Base-by-base conservation (phyloP, 108 stramenopile species). In the Conticribra weissflogii region DNA sequence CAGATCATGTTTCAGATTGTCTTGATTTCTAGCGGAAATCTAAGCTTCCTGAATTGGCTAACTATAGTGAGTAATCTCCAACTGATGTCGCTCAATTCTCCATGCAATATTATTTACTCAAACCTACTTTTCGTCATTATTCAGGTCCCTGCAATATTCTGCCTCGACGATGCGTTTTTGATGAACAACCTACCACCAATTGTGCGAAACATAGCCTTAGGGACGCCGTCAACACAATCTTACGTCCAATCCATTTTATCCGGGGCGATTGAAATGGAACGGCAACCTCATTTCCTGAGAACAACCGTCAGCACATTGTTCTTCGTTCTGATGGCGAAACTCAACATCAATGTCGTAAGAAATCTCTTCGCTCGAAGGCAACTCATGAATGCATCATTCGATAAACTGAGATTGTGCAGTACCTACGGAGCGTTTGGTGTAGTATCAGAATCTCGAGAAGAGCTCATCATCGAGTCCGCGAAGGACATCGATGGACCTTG, bases 371-470 rank as follows among this genome's bases (percentile, higher is more conserved):
- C 86, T 0, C 69, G 62, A 32, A 19, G 59, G 24, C 88, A 89
- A 59, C 31, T 85, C 5, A 89, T 89, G 88, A 89, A 89, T 71
- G 72, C 54, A 25, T 86, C 83, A n/a, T 89, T 85, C 50, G 86
- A 85, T 59, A 83, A 72, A 25, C 49, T 85, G 18, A 83, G 86
- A 24, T 72, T 85, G 4, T 68, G 74, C 32, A 79, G 83, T 54
- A 90, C 85, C 21, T 87, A 87, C 55, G 86, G 86, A 36, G 86
- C 84, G 0, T 89, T 87, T 62, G 88, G 86, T 14, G 57, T 50
- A 3, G 88, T 89, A 12, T 41, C 72, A 33, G 84, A 85, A 62
- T 61, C 64, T 28, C 73, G 88, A 1, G 36, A 62, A 16, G 88
- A 86, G 60, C 60, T 85, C 12, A 81, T 89, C 8, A 80, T 89